These are phyloP conservation scores for Globisporangium sylvaticum DNA, from an alignment of 352 stramenopile genomes.

Conservation along the genomic window DNA sequence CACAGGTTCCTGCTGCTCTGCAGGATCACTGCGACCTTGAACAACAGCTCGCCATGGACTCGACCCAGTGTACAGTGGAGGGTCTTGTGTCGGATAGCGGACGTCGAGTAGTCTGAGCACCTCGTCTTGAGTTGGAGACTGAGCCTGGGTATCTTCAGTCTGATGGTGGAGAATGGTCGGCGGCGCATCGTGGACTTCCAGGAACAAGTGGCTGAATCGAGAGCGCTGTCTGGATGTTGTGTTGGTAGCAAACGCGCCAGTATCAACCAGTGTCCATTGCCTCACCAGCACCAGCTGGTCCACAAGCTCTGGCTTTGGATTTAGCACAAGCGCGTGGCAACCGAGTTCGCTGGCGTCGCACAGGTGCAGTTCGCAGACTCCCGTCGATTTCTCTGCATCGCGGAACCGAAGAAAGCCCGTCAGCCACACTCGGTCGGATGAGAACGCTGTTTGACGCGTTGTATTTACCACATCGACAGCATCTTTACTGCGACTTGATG, in stretches of 20 bases:
- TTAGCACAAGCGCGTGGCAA: slow-evolving; percentile 33
- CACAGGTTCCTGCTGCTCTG: background rate
- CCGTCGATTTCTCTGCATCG: slow-evolving; percentile 6
- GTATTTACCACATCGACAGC: background rate
- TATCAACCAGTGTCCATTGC: slow-evolving; percentile 45
- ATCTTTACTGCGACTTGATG: background rate
- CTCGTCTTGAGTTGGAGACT: slow-evolving; percentile 11
- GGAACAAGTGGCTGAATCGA: slow-evolving; percentile 17
- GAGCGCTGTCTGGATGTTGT: slow-evolving; percentile 1
- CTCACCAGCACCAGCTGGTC: slow-evolving; percentile 59
- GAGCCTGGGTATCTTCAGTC: background rate
- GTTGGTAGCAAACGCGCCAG: background rate
- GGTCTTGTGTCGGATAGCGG: slow-evolving; percentile 34
- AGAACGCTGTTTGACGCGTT: slow-evolving; percentile 19
- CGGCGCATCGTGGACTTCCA: slow-evolving; percentile 38
- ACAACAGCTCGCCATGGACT: slow-evolving; percentile 22
- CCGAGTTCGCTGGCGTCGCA: slow-evolving; percentile 22
- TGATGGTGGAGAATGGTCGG: slow-evolving; percentile 10
- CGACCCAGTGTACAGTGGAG: slow-evolving; percentile 39
- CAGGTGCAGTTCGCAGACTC: slow-evolving; percentile 24
- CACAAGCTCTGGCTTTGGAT: slow-evolving; percentile 29
- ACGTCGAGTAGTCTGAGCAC: slow-evolving; percentile 24
- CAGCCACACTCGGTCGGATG: slow-evolving; percentile 36
- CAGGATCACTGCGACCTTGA: background rate
- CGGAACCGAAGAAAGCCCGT: slow-evolving; percentile 45